A percentile compares a stretch with the other conserved stretches of the same genome.
phyloP scores from a whole-genome alignment of 2,329 filamentous ascomycete genomes.

The Colletotrichum tropicicola region DNA sequence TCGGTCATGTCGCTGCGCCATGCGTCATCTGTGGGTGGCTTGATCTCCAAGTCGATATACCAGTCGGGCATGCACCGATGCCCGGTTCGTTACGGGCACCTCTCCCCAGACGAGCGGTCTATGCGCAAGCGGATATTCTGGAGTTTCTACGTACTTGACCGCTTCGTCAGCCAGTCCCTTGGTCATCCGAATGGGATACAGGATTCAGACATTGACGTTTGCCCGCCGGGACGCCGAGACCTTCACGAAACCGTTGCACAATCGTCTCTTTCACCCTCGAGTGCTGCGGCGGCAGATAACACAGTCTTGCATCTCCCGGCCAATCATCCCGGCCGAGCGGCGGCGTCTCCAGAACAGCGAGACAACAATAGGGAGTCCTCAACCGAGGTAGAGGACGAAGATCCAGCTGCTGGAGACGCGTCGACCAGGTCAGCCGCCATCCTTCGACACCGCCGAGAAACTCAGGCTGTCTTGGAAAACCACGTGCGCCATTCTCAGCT shows the following conservation, averaged over 20 bases:
- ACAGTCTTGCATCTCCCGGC: constrained; percentile 14
- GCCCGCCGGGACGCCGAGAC: constrained; percentile 39
- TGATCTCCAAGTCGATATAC: constrained; percentile 54
- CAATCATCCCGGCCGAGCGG: constrained; percentile 14
- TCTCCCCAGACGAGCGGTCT: constrained; percentile 42
- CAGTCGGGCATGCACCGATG: constrained; percentile 61
- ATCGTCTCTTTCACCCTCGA: neutral
- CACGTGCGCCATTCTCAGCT: constrained; percentile 17
- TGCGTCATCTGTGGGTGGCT: constrained; percentile 57
- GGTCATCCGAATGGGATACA: constrained; percentile 45
- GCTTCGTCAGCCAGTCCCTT: constrained; percentile 44
- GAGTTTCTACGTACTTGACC: constrained; percentile 48
- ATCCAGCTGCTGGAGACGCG: neutral
- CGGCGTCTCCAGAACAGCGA: neutral
- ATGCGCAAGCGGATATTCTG: constrained; percentile 52
- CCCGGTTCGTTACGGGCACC: constrained; percentile 57
- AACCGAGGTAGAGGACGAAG: neutral
- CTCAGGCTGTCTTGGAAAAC: constrained; percentile 11
- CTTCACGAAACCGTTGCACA: constrained; percentile 33
- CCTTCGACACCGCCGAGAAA: constrained; percentile 3
- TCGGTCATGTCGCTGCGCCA: constrained; percentile 56
- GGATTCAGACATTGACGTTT: constrained; percentile 48
- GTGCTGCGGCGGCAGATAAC: neutral
- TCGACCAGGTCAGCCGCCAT: neutral
- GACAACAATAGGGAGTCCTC: neutral